Conservation (phyloP, 768 basidiomycete species). For the Rhodotorula diobovata region DNA sequence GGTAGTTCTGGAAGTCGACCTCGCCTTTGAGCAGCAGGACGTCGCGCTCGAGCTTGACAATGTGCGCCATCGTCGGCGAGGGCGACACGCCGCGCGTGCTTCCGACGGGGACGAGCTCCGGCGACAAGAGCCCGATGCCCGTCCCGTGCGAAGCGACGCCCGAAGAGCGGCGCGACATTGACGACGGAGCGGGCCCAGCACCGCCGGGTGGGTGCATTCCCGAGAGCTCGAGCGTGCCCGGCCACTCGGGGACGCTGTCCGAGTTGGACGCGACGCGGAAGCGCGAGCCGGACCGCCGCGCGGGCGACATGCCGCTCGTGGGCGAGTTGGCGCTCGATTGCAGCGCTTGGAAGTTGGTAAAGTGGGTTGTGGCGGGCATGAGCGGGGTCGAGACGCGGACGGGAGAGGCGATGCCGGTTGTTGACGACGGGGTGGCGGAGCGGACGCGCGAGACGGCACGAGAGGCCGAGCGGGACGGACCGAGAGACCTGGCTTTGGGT, state of each 20-base stretch:
- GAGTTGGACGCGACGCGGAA: constrained; percentile 1
- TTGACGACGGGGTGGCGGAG: neutral
- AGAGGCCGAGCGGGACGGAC: constrained; percentile 2
- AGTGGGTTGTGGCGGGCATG: constrained; percentile 36
- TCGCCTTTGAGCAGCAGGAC: constrained; percentile 70
- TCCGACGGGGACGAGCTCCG: constrained; percentile 3
- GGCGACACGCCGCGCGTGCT: neutral
- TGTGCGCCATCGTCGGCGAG: neutral
- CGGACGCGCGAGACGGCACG: constrained; percentile 14
- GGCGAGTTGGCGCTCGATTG: constrained; percentile 3
- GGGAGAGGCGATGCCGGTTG: constrained; percentile 7
- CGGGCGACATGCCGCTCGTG: constrained; percentile 13
- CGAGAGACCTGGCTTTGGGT: constrained; percentile 1
- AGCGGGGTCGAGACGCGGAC: constrained; percentile 14
- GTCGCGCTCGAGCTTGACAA: constrained; percentile 69
- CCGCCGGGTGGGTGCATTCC: neutral
- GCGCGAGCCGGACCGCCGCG: constrained; percentile 8
- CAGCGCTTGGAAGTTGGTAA: constrained; percentile 34
- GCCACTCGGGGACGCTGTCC: neutral
- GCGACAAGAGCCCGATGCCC: constrained; percentile 13
- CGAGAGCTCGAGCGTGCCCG: neutral
- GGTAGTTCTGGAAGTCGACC: constrained; percentile 79
- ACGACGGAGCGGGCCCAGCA: neutral
- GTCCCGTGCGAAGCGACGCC: constrained; percentile 15
- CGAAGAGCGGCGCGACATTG: constrained; percentile 21